Evolutionary conservation across 2,329 filamentous ascomycete genomes (phyloP), one percentile per base, ranked within the genome.

Genomic region (Mycosphaerella arachidis): DNA sequence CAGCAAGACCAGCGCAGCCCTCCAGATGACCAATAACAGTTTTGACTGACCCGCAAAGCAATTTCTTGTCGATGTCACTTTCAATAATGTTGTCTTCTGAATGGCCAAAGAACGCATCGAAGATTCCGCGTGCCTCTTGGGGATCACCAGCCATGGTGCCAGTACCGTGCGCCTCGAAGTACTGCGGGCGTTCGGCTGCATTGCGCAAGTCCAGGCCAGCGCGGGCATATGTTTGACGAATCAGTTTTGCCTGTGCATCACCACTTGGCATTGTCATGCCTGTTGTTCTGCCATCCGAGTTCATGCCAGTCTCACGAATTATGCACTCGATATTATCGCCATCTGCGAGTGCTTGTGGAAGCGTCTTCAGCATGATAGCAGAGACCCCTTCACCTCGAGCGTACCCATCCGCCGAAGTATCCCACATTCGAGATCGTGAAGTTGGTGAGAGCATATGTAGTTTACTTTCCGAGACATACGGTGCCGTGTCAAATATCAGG

Each of bases 371-470:
- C 0, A 85, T 68, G 0, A 86, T 62, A 0, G 74, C 72, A 1
- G 77, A 76, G 7, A 83, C 69, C 0, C 82, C 82, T 54, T 86
- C 84, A 16, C 80, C 81, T 0, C 82, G 75, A 31, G 74, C 80
- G 67, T 76, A 82, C 7, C 81, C 82, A 62, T 82, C 71, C 0
- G 79, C 82, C 1, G 67, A 68, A 2, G 67, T 71, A 13, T 71
- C 69, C 60, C 73, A 77, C 35, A 71, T 73, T 18, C 58, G 62
- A 48, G 57, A 65, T 33, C 61, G 53, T 4, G 74, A 73, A 18
- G 66, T 66, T 1, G 71, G 70, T 12, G 60, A 63, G 10, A 66
- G 59, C 60, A 66, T 61, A 43, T 66, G 59, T 8, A 66, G 54
- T 48, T 63, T 64, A 13, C 61, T 62, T 35, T 63, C 62, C 5